A percentile compares a stretch with the other conserved stretches of the same genome.
phyloP scores from a whole-genome alignment of 768 basidiomycete genomes.

The Gymnopilus dilepis region DNA sequence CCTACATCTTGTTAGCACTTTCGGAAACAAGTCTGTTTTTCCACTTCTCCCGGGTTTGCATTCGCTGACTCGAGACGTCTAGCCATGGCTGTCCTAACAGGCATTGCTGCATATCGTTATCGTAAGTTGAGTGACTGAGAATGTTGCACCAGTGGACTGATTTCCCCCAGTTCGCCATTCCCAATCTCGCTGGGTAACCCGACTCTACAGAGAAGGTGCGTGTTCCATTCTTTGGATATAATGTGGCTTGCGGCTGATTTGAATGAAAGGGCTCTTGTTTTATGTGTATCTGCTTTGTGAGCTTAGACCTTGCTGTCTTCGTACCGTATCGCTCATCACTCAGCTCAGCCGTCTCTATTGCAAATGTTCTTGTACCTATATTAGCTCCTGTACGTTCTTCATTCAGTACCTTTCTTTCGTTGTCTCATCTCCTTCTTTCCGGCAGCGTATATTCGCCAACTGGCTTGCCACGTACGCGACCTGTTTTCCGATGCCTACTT shows the following conservation, averaged over 20 bases:
- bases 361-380: constrained; percentile 46
- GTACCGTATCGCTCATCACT: not conserved
- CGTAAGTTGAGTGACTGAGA: constrained; percentile 33
- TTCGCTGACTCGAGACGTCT: not conserved
- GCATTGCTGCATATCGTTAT: constrained; percentile 41
- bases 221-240: not conserved
- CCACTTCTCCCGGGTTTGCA: not conserved
- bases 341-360: constrained; percentile 39
- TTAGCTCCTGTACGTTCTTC: constrained; percentile 38
- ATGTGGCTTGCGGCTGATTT: not conserved
- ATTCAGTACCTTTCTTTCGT: too few species aligned
- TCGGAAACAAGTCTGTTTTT: constrained; percentile 42
- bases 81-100: constrained; percentile 45
- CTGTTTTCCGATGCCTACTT: not conserved
- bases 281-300: constrained; percentile 45
- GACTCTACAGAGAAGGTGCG: constrained; percentile 46
- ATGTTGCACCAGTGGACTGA: not conserved
- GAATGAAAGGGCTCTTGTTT: constrained; percentile 40
- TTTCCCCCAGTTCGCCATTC: constrained; percentile 37
- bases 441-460: constrained; percentile 40
- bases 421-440: not conserved
- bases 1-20: constrained; percentile 42
- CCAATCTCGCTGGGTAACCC: constrained; percentile 40
- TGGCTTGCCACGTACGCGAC: constrained; percentile 47
- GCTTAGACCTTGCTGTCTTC: constrained; percentile 7